Evolutionary conservation across 2,329 filamentous ascomycete species (phyloP).

Genomic region (Monascus ruber): DNA sequence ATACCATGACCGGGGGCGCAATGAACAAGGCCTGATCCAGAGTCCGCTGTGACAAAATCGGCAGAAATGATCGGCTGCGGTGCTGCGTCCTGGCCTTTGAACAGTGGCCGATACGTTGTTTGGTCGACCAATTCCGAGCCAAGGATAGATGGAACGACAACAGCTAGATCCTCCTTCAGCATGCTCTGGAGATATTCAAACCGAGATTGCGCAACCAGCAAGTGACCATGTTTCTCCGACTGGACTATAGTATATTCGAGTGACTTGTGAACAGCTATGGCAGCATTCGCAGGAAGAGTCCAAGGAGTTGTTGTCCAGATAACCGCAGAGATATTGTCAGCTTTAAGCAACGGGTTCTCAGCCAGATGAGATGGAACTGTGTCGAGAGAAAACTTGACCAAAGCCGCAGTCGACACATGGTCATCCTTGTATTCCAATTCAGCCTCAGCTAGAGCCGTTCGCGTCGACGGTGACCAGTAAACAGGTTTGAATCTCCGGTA

Average conservation of each 20-base stretch:
- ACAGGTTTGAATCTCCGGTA: slow-evolving; percentile 53
- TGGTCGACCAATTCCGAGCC: slow-evolving; percentile 54
- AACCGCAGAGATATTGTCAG: slow-evolving; percentile 57
- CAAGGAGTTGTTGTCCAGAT: slow-evolving; percentile 98
- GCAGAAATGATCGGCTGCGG: slow-evolving; percentile 66
- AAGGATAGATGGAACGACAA: slow-evolving; percentile 46
- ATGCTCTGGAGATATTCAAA: slow-evolving; percentile 46
- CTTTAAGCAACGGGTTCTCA: slow-evolving; percentile 28
- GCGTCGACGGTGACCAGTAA: slow-evolving; percentile 55
- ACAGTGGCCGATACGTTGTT: slow-evolving; percentile 57
- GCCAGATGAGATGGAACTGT: slow-evolving; percentile 35
- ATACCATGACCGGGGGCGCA: slow-evolving; percentile 90
- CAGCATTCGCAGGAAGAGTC: slow-evolving; percentile 88
- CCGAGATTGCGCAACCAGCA: slow-evolving; percentile 62
- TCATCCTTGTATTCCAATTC: slow-evolving; percentile 55
- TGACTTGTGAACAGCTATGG: slow-evolving; percentile 68
- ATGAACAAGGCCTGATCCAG: slow-evolving; percentile 93
- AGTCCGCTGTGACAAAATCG: slow-evolving; percentile 77
- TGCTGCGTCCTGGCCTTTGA: slow-evolving; percentile 48
- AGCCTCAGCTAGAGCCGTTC: slow-evolving; percentile 52
- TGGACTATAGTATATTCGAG: slow-evolving; percentile 62
- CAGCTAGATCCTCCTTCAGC: slow-evolving; percentile 38
- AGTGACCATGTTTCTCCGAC: slow-evolving; percentile 43
- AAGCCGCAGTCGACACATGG: slow-evolving; percentile 48
- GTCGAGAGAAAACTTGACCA: slow-evolving; percentile 62